Percentiles rank a stretch among this genome's conserved stretches.
These are phyloP conservation scores for Candida railenensis DNA, from an alignment of 805 yeast species.

Conservation along the genomic window DNA sequence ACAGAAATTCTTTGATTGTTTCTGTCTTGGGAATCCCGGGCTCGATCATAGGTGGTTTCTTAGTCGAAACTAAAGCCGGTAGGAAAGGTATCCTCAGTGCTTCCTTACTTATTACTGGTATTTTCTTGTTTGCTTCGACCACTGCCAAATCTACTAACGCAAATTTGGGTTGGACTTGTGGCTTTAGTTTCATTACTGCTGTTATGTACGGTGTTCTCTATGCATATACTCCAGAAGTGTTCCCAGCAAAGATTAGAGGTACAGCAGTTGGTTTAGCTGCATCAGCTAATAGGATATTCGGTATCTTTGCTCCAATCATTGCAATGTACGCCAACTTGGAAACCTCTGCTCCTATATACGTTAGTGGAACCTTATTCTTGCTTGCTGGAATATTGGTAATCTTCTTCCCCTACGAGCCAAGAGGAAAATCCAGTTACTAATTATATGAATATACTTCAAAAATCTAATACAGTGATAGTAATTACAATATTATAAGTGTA, in stretches of 20 bases:
- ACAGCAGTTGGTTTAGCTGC: conserved; percentile 63
- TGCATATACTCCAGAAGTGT: conserved; percentile 66
- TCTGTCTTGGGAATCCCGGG: conserved; percentile 34
- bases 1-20: conserved; percentile 30
- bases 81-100: conserved; percentile 56
- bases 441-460: not conserved
- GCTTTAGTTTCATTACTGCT: conserved; percentile 46
- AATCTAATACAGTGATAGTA: not conserved
- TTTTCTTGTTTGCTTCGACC: conserved; percentile 61
- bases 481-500: too few species aligned
- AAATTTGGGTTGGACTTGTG: conserved; percentile 49
- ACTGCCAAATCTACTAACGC: conserved; percentile 53
- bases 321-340: conserved; percentile 53
- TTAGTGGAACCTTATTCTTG: conserved; percentile 56
- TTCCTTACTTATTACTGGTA: conserved; percentile 55
- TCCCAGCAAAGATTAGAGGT: conserved; percentile 48
- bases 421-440: conserved; percentile 15
- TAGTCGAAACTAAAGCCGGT: conserved; percentile 42
- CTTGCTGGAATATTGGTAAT: conserved; percentile 35
- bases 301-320: conserved; percentile 58
- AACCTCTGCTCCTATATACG: conserved; percentile 61
- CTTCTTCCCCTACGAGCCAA: conserved; percentile 29
- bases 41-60: conserved; percentile 29
- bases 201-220: conserved; percentile 58
- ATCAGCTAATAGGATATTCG: conserved; percentile 51